Conservation (phyloP, 73 alveolate genomes). For the Breviolum minutum region DNA sequence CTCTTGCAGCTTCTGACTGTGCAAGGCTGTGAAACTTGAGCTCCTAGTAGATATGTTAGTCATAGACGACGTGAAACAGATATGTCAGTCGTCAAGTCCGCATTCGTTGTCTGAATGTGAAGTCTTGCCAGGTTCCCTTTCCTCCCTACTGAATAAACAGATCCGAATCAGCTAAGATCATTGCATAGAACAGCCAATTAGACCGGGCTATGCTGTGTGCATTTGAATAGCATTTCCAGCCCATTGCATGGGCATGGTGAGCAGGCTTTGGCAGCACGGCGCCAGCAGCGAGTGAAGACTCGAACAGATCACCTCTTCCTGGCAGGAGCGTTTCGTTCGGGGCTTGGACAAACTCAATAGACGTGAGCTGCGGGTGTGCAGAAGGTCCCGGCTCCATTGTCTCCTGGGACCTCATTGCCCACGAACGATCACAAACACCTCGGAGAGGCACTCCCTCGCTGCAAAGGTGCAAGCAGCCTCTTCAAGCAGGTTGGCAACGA, state of each 20-base stretch:
- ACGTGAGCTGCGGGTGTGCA: no score
- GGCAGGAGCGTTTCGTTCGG: conserved; percentile 34
- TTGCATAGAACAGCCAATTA: no score
- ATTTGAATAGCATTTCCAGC: not conserved
- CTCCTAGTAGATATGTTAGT: not conserved
- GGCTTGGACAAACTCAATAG: no score
- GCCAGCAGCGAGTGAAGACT: conserved; percentile 76
- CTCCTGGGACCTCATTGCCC: no score
- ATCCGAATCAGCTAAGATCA: no score
- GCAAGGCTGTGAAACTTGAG: not conserved
- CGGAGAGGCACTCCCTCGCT: no score
- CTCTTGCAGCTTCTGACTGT: not conserved
- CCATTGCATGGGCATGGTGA: not conserved
- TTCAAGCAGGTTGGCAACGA: conserved; percentile 35
- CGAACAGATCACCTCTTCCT: conserved; percentile 53
- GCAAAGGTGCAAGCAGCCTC: conserved; percentile 86
- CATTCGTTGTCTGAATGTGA: no score
- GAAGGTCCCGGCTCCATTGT: no score
- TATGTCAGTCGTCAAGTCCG: no score
- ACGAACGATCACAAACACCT: no score
- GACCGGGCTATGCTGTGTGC: no score
- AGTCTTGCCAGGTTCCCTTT: no score
- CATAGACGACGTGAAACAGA: not conserved
- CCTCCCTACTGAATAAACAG: not conserved
- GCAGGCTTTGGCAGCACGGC: conserved; percentile 53